phyloP scores from a whole-genome alignment of 2,329 filamentous ascomycete species.

The Aspergillus sp. region DNA sequence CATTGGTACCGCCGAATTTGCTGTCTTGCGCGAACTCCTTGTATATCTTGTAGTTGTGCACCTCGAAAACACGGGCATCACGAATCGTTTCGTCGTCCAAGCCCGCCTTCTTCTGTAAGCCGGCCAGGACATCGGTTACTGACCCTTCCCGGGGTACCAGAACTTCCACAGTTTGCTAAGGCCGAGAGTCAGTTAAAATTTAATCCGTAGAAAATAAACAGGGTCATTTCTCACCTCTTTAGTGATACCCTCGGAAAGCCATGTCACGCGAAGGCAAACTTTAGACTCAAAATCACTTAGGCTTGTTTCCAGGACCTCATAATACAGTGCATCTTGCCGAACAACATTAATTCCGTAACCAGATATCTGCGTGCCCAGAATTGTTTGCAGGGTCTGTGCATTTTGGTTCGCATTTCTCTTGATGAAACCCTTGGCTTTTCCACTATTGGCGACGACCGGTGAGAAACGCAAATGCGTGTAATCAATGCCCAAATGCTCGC shows the following conservation, averaged over 20 bases:
- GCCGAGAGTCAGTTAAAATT: conserved; percentile 16
- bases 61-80: conserved; percentile 78
- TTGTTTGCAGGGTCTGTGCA: conserved; percentile 71
- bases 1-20: conserved; percentile 77
- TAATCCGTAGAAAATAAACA: not conserved
- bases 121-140: conserved; percentile 73
- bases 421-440: conserved; percentile 74
- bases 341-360: conserved; percentile 68
- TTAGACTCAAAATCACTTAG: conserved; percentile 90
- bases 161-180: conserved; percentile 72
- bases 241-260: conserved; percentile 83
- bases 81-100: conserved; percentile 73
- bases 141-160: conserved; percentile 84
- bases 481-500: conserved; percentile 71
- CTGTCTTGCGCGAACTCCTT: conserved; percentile 71
- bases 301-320: conserved; percentile 92
- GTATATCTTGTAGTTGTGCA: conserved; percentile 78
- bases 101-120: conserved; percentile 76
- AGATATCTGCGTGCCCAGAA: conserved; percentile 73
- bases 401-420: conserved; percentile 70
- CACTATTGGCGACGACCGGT: conserved; percentile 74
- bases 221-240: conserved; percentile 67
- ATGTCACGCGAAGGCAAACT: conserved; percentile 79
- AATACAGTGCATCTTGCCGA: conserved; percentile 77
- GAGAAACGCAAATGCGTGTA: conserved; percentile 89